phyloP scores from a whole-genome alignment of 257 asterid genomes.

The Scutellaria baicalensis region DNA sequence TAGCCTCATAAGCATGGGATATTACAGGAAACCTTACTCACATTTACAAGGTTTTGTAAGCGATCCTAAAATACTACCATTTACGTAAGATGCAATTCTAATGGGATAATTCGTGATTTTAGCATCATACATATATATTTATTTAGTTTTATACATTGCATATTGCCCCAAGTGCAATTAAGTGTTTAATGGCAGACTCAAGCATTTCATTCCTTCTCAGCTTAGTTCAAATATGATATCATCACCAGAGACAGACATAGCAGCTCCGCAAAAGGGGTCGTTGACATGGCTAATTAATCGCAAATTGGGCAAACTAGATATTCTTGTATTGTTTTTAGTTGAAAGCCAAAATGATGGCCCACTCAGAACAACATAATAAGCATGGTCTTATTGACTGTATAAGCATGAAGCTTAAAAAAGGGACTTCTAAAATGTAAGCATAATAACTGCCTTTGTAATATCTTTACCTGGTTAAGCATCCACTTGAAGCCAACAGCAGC shows the following conservation, averaged over 20 bases:
- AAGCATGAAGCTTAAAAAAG: neutral
- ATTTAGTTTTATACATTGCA: neutral
- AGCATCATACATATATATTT: neutral
- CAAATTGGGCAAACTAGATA: neutral
- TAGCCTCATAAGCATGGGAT: neutral
- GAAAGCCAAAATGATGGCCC: neutral
- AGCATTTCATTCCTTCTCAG: neutral
- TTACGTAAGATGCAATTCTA: neutral
- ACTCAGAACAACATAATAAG: too few relatives aligned
- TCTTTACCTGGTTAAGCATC: conserved; percentile 90
- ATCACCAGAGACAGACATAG: neutral
- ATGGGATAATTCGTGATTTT: neutral
- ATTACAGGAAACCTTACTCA: neutral
- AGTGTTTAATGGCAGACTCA: neutral
- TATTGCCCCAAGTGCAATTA: neutral
- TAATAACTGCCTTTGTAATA: neutral
- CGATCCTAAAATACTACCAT: neutral
- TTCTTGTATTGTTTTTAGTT: neutral
- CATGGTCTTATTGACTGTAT: too few relatives aligned
- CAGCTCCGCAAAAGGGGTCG: too few relatives aligned
- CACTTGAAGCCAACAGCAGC: conserved; percentile 95
- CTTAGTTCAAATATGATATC: neutral
- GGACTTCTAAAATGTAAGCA: neutral
- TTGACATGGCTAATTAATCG: neutral
- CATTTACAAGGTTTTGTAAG: neutral